A percentile compares a stretch with the other conserved stretches of the same genome.
phyloP scores from a whole-genome alignment of 2,329 filamentous ascomycete genomes.

The Colletotrichum truncatum region DNA sequence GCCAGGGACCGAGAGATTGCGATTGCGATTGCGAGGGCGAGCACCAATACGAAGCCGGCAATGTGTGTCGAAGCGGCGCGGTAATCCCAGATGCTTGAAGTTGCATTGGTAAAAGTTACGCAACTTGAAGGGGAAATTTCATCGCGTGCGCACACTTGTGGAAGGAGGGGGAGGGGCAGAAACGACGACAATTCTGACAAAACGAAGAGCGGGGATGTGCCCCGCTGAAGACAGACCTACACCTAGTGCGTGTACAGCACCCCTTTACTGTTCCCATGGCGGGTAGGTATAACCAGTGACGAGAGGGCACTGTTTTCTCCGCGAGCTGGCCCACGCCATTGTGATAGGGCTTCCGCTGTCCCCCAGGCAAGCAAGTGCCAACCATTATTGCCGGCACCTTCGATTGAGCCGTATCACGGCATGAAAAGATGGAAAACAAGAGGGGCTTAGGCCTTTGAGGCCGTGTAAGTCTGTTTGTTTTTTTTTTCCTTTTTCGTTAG shows the following conservation, averaged over 20 bases:
- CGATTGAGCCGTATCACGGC: background rate
- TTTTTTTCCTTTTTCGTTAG: background rate
- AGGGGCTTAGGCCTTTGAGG: background rate
- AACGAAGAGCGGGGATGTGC: conserved; percentile 1
- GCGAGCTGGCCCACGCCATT: too few relatives aligned
- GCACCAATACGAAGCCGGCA: too few relatives aligned
- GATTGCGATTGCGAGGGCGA: conserved; percentile 4
- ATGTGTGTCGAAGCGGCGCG: background rate
- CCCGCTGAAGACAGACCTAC: background rate
- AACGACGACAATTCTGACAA: background rate
- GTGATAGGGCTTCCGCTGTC: too few relatives aligned
- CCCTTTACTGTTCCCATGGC: background rate
- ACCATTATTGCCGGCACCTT: background rate
- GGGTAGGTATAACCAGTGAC: too few relatives aligned
- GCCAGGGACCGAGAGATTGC: background rate
- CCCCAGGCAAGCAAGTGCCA: too few relatives aligned
- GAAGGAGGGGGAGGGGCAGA: background rate
- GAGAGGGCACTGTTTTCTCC: too few relatives aligned
- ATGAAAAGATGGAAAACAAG: background rate
- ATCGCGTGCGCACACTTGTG: background rate
- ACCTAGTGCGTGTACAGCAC: background rate
- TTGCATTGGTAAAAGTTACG: background rate
- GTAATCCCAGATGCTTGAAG: background rate
- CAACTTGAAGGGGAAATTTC: background rate
- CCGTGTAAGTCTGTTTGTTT: too few relatives aligned